Conservation (phyloP, 371 early-diverging fungal genomes). For the Chytridiales sp. region DNA sequence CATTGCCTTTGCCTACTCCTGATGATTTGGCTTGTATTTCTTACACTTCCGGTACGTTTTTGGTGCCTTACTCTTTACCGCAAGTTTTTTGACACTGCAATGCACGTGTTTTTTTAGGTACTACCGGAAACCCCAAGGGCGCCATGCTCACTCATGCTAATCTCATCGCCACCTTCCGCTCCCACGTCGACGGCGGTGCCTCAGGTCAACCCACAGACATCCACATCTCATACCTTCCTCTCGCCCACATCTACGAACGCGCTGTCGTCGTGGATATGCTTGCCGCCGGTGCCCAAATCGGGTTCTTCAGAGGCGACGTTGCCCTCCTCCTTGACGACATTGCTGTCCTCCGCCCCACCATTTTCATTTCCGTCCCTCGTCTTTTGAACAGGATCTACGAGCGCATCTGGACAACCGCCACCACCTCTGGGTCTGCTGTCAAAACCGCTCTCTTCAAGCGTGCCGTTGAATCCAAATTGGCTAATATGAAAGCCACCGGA, state of each 20-base stretch:
- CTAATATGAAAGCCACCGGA: constrained; percentile 54
- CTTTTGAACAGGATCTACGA: constrained; percentile 92
- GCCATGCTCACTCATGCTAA: constrained; percentile 55
- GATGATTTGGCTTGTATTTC: constrained; percentile 53
- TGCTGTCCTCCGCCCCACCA: constrained; percentile 78
- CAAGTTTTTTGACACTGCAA: not conserved
- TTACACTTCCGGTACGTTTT: constrained; percentile 56
- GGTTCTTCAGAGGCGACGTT: constrained; percentile 80
- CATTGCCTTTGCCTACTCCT: constrained; percentile 14
- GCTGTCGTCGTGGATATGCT: constrained; percentile 52
- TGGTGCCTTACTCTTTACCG: not conserved
- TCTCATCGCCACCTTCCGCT: constrained; percentile 28
- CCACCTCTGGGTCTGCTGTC: constrained; percentile 6
- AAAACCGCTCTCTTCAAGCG: constrained; percentile 8
- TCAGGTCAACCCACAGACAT: constrained; percentile 24
- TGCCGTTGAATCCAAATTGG: constrained; percentile 33
- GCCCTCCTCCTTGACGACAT: constrained; percentile 71
- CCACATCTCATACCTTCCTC: constrained; percentile 71
- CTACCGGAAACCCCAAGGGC: constrained; percentile 63
- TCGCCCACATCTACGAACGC: constrained; percentile 85
- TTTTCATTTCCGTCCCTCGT: constrained; percentile 91
- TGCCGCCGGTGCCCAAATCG: constrained; percentile 62
- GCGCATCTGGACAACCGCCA: constrained; percentile 9
- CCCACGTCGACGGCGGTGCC: constrained; percentile 51
- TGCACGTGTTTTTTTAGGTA: constrained; percentile 45